These are phyloP conservation scores for Kockiozyma suomiensis DNA, from an alignment of 805 yeast genomes.

Conservation along the genomic window DNA sequence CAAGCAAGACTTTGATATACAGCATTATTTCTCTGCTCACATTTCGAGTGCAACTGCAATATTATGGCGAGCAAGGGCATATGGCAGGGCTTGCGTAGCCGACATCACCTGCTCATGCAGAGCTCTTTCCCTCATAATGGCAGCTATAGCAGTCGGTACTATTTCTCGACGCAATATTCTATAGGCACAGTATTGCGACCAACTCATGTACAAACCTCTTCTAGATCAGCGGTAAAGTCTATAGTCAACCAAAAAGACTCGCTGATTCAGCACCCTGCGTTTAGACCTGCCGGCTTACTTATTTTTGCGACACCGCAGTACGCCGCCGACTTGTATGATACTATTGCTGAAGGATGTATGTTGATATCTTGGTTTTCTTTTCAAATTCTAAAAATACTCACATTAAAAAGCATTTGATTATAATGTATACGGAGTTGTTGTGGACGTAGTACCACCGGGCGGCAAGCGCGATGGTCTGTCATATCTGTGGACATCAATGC, in stretches of 20 bases:
- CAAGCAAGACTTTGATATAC: neutral
- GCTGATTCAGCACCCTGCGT: conserved; percentile 15
- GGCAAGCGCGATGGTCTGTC: conserved; percentile 32
- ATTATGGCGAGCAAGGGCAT: neutral
- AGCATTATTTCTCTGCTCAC: neutral
- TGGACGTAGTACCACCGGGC: conserved; percentile 31
- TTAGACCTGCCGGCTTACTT: conserved; percentile 32
- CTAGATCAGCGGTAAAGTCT: conserved; percentile 1
- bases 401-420: conserved; percentile 19
- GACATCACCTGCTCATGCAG: no score
- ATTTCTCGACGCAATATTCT: neutral
- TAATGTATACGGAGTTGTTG: conserved; percentile 24
- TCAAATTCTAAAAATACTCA: no score
- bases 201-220: neutral
- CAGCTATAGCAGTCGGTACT: neutral
- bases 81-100: neutral
- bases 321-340: conserved; percentile 38
- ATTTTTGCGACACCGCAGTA: conserved; percentile 44
- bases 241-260: neutral
- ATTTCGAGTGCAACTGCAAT: neutral
- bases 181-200: conserved; percentile 31
- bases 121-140: no score
- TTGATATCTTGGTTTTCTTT: neutral
- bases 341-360: conserved; percentile 22
- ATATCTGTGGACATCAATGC: conserved; percentile 26